These are phyloP conservation scores for Ophiocordyceps camponoti-leonardi DNA, from an alignment of 2,329 filamentous ascomycete genomes.

Conservation along the genomic window DNA sequence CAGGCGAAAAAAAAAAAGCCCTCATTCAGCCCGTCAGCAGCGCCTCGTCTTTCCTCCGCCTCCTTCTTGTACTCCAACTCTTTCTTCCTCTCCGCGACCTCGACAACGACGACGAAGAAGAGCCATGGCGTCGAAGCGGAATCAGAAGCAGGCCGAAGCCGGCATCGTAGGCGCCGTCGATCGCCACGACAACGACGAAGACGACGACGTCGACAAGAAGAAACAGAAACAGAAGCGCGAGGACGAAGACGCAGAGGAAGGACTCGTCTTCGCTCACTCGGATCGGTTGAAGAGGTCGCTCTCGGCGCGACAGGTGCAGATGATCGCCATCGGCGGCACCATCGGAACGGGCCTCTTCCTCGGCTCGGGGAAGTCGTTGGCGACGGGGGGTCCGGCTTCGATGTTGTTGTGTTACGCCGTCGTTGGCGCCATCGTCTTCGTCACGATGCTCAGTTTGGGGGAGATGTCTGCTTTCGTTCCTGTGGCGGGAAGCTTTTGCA, in stretches of 20 bases:
- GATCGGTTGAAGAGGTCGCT: slow-evolving; percentile 36
- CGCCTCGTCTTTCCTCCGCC: too few species aligned
- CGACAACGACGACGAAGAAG: too few species aligned
- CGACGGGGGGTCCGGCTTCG: slow-evolving; percentile 41
- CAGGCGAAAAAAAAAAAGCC: not conserved
- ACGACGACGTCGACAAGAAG: not conserved
- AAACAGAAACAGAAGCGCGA: not conserved
- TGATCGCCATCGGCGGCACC: slow-evolving; percentile 46
- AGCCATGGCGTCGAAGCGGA: too few species aligned
- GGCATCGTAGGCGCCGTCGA: too few species aligned
- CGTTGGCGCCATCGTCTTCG: slow-evolving; percentile 37
- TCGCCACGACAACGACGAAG: not conserved
- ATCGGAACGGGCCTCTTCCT: slow-evolving; percentile 46
- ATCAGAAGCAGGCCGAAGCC: too few species aligned
- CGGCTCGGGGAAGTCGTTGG: slow-evolving; percentile 41
- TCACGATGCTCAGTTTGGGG: slow-evolving; percentile 40
- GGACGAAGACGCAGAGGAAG: not conserved
- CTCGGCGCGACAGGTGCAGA: slow-evolving; percentile 46
- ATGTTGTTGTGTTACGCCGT: slow-evolving; percentile 40
- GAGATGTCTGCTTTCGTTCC: slow-evolving; percentile 40
- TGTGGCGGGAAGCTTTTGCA: slow-evolving; percentile 38
- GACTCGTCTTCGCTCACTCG: slow-evolving; percentile 7
- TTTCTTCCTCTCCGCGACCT: too few species aligned
- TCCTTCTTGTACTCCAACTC: too few species aligned
- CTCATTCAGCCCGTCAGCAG: not conserved